Evolutionary conservation across 2,329 filamentous ascomycete genomes (phyloP).

Genomic region (Shiraia sp.): DNA sequence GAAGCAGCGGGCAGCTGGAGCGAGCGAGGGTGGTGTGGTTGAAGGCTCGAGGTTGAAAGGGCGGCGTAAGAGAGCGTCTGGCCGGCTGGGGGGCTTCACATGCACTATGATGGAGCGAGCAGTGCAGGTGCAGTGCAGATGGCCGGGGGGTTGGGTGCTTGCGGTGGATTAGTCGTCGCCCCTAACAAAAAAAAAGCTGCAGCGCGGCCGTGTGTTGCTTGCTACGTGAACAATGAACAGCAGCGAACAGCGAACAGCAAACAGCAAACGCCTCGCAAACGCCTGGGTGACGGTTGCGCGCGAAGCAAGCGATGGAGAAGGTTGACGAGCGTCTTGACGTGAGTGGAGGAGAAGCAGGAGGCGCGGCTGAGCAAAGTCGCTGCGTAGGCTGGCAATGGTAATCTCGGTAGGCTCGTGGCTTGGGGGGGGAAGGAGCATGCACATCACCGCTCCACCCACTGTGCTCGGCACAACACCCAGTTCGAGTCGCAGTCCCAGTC

Average conservation of each 20-base stretch:
- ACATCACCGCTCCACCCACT: slow-evolving; percentile 14
- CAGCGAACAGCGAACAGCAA: too few relatives aligned
- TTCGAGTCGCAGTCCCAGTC: too few relatives aligned
- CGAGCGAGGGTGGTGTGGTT: background rate
- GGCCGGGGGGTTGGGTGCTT: slow-evolving; percentile 3
- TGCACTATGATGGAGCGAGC: slow-evolving; percentile 6
- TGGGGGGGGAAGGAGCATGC: slow-evolving; percentile 19
- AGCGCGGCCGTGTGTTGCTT: too few relatives aligned
- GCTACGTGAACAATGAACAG: too few relatives aligned
- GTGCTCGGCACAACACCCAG: slow-evolving; percentile 13
- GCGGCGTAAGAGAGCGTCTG: background rate
- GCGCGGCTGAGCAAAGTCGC: slow-evolving; percentile 34
- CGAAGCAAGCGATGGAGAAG: slow-evolving; percentile 11
- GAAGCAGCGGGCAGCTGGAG: slow-evolving; percentile 1
- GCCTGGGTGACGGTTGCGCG: slow-evolving; percentile 17
- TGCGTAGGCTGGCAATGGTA: slow-evolving; percentile 6
- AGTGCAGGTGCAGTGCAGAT: slow-evolving; percentile 3
- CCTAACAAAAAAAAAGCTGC: too few relatives aligned
- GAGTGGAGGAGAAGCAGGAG: slow-evolving; percentile 34
- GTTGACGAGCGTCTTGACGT: slow-evolving; percentile 25
- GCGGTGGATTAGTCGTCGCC: background rate
- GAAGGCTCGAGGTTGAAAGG: slow-evolving; percentile 6
- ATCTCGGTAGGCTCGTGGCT: slow-evolving; percentile 15
- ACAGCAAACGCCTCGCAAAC: slow-evolving; percentile 12
- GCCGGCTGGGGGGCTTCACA: slow-evolving; percentile 1